Evolutionary conservation across 768 basidiomycete genomes (phyloP).

Genomic region (Fistulinella prunicolor): DNA sequence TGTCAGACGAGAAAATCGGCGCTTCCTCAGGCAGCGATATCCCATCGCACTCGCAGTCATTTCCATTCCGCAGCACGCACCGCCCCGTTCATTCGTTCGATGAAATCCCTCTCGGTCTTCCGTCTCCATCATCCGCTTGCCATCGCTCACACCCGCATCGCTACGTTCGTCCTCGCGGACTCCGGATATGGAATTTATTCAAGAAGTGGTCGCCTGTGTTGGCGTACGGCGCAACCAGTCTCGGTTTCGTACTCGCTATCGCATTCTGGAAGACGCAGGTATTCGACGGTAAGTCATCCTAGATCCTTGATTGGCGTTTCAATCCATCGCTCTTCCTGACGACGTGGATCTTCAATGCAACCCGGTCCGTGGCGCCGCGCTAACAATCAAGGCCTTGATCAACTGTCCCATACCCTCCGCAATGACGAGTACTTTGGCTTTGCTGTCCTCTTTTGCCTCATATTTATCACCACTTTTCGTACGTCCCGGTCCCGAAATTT

Average conservation of each 20-base stretch:
- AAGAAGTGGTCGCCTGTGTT: constrained; percentile 78
- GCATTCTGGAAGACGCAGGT: constrained; percentile 80
- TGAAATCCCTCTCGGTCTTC: constrained; percentile 15
- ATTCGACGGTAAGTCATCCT: constrained; percentile 62
- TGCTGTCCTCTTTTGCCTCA: constrained; percentile 74
- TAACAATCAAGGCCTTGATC: constrained; percentile 76
- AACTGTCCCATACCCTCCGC: constrained; percentile 75
- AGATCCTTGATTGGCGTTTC: neutral
- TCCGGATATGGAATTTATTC: constrained; percentile 56
- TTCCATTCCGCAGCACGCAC: constrained; percentile 12
- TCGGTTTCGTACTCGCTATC: constrained; percentile 78
- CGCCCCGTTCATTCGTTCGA: constrained; percentile 19
- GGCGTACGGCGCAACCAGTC: constrained; percentile 70
- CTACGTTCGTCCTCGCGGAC: constrained; percentile 45
- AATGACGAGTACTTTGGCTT: constrained; percentile 71
- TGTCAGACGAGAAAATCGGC: constrained; percentile 24
- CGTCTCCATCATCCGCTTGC: constrained; percentile 13
- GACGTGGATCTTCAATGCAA: neutral
- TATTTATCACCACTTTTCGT: constrained; percentile 88
- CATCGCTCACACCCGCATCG: constrained; percentile 23
- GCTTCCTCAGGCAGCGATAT: constrained; percentile 17
- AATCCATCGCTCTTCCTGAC: neutral
- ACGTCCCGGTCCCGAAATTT: constrained; percentile 33
- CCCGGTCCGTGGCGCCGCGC: neutral
- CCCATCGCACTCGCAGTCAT: constrained; percentile 13